phyloP scores from a whole-genome alignment of 345 rosid species.

The Carallia pectinifolia region DNA sequence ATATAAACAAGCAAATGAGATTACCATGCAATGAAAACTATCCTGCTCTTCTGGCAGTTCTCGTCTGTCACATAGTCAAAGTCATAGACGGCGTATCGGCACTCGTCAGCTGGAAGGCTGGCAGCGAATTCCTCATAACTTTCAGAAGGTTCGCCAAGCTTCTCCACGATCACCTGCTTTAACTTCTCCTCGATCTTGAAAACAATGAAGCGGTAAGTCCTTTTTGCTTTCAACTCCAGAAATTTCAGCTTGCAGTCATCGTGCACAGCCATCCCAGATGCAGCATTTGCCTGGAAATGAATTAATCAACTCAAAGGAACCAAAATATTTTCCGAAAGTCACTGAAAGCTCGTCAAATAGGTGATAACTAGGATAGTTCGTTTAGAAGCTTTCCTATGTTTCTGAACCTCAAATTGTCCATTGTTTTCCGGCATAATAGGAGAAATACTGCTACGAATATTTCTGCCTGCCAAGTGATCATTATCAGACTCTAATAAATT shows the following conservation, averaged over 20 bases:
- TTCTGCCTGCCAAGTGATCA: no score
- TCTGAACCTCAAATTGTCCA: no score
- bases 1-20: not conserved
- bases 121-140: slow-evolving; percentile 56
- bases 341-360: no score
- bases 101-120: slow-evolving; percentile 62
- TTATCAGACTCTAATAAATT: no score
- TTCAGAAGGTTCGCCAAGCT: slow-evolving; percentile 56
- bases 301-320: not conserved
- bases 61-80: slow-evolving; percentile 61
- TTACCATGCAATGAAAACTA: slow-evolving; percentile 64
- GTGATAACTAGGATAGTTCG: not conserved
- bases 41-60: slow-evolving; percentile 69
- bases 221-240: slow-evolving; percentile 59
- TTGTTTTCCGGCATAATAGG: no score
- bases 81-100: slow-evolving; percentile 71
- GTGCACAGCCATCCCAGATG: slow-evolving; percentile 71
- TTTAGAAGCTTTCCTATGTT: no score
- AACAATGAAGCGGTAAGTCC: slow-evolving; percentile 61
- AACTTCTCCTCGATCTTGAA: slow-evolving; percentile 65
- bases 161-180: slow-evolving; percentile 67
- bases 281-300: slow-evolving; percentile 51
- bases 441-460: no score
- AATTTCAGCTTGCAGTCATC: slow-evolving; percentile 75
- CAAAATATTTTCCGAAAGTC: not conserved